A percentile compares a stretch with the other conserved stretches of the same genome.
These are phyloP conservation scores for Aspergillus fumigatiaffinis DNA, from an alignment of 2,329 filamentous ascomycete species.

Conservation along the genomic window DNA sequence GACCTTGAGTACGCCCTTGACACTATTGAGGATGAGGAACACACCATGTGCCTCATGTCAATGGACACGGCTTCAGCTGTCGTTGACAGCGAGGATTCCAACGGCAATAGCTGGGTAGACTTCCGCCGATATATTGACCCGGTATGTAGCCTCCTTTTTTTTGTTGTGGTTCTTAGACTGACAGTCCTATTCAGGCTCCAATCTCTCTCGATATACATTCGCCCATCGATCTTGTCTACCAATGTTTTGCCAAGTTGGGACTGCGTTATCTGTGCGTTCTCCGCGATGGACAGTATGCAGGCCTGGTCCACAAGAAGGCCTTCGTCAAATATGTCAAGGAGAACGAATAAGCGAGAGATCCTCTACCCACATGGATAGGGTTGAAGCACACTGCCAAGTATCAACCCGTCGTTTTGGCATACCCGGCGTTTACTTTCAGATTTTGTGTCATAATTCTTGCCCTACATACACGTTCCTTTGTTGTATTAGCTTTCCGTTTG, in stretches of 20 bases:
- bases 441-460: not conserved
- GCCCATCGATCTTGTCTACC: conserved; percentile 92
- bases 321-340: conserved; percentile 94
- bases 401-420: not conserved
- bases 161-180: not conserved
- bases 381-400: not conserved
- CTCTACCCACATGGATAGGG: not conserved
- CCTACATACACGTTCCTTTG: not conserved
- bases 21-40: conserved; percentile 69
- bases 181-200: conserved; percentile 57
- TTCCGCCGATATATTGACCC: conserved; percentile 91
- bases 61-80: conserved; percentile 51
- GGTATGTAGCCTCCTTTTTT: conserved; percentile 44
- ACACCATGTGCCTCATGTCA: conserved; percentile 75
- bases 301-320: conserved; percentile 94
- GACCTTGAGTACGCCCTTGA: conserved; percentile 93
- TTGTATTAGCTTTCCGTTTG: not conserved
- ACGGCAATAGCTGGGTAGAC: conserved; percentile 64
- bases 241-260: conserved; percentile 92
- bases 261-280: conserved; percentile 89
- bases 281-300: conserved; percentile 77
- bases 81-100: conserved; percentile 60
- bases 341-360: conserved; percentile 49
- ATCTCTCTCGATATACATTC: conserved; percentile 83
- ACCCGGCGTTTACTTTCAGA: not conserved